phyloP scores from a whole-genome alignment of 176 grass and related monocot genomes.

The Otatea glauca region DNA sequence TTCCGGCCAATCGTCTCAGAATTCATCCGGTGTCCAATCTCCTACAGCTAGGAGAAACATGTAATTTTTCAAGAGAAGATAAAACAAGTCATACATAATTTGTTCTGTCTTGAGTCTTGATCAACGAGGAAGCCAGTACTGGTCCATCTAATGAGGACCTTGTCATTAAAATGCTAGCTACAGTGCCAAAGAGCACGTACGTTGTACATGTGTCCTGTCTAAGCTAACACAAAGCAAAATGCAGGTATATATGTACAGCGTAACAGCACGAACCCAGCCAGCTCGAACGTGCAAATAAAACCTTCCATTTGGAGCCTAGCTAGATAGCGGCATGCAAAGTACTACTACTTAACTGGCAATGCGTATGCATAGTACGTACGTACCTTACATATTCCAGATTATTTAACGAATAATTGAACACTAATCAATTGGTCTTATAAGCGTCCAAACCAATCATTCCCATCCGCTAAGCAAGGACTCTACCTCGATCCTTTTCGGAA shows the following conservation, averaged over 20 bases:
- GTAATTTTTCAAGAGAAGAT: not conserved
- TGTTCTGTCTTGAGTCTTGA: not conserved
- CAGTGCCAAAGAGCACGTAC: not conserved
- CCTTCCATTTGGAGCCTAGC: constrained; percentile 52
- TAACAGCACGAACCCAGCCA: constrained; percentile 18
- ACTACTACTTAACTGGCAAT: not conserved
- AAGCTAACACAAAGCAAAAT: not conserved
- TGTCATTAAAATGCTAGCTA: not conserved
- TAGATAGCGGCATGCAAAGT: constrained; percentile 24
- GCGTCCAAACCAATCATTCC: constrained; percentile 56
- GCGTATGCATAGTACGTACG: not conserved
- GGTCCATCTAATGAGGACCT: constrained; percentile 13
- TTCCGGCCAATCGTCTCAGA: not conserved
- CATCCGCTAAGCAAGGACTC: constrained; percentile 4
- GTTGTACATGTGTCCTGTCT: not conserved
- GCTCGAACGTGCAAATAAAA: constrained; percentile 8
- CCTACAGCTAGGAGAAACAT: not conserved
- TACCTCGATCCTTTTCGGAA: constrained; percentile 42
- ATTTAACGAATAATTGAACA: not conserved
- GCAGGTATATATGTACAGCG: not conserved
- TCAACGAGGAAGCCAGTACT: not conserved
- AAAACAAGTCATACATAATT: not conserved
- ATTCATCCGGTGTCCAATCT: not conserved
- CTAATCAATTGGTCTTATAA: constrained; percentile 21
- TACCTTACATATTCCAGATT: constrained; percentile 30